phyloP scores from a whole-genome alignment of 2,329 filamentous ascomycete genomes.

The Fusarium xyrophilum region DNA sequence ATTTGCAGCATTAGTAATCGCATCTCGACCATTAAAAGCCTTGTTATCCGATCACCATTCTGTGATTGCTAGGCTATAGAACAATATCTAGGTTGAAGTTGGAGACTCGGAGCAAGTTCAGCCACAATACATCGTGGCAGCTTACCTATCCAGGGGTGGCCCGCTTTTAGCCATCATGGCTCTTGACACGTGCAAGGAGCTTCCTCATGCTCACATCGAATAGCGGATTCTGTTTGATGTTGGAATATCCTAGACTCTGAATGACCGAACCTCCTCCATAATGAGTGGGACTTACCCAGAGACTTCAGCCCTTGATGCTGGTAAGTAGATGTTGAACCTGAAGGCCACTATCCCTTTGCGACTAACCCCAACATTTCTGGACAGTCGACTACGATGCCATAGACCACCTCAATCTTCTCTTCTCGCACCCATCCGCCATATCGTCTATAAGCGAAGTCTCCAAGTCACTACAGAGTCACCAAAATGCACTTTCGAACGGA shows the following conservation, averaged over 20 bases:
- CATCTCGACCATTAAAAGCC: slow-evolving; percentile 4
- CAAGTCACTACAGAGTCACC: slow-evolving; percentile 73
- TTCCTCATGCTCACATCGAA: slow-evolving; percentile 18
- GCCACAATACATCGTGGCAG: slow-evolving; percentile 23
- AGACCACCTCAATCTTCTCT: slow-evolving; percentile 90
- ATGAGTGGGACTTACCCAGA: slow-evolving; percentile 53
- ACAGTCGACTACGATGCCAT: slow-evolving; percentile 86
- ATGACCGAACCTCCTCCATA: slow-evolving; percentile 15
- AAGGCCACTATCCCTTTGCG: slow-evolving; percentile 16
- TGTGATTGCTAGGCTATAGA: background rate
- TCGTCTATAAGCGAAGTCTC: slow-evolving; percentile 78
- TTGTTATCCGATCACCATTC: background rate
- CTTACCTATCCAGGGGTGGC: slow-evolving; percentile 9
- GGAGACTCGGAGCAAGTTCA: slow-evolving; percentile 24
- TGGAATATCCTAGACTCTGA: slow-evolving; percentile 2
- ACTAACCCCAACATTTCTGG: slow-evolving; percentile 28
- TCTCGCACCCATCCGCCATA: slow-evolving; percentile 86
- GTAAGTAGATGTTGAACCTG: slow-evolving; percentile 43
- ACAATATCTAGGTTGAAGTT: background rate
- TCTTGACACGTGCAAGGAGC: slow-evolving; percentile 41
- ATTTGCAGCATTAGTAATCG: slow-evolving; percentile 14
- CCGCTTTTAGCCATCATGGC: slow-evolving; percentile 41
- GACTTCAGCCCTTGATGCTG: slow-evolving; percentile 53
- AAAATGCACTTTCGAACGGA: slow-evolving; percentile 81
- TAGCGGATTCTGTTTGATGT: slow-evolving; percentile 3